Percentiles rank a stretch among this genome's conserved stretches.
Conservation (phyloP, 2,329 filamentous ascomycete species). For the Trichoderma afroharzianum region DNA sequence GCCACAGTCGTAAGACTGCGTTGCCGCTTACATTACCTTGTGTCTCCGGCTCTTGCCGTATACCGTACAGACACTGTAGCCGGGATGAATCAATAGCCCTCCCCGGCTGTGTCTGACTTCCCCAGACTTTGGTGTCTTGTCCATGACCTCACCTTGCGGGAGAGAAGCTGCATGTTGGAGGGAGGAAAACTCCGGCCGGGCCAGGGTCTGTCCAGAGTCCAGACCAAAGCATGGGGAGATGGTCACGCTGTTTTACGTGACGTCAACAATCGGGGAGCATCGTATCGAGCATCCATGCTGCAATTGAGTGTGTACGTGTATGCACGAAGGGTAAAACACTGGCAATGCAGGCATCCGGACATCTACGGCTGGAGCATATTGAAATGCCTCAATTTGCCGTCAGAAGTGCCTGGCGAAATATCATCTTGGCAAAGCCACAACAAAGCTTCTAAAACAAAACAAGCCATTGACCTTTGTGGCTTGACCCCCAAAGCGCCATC, state of each 20-base stretch:
- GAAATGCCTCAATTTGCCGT: background rate
- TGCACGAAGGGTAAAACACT: background rate
- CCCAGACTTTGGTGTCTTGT: conserved; percentile 4
- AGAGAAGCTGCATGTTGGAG: background rate
- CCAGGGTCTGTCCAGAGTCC: conserved; percentile 1
- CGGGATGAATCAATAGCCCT: background rate
- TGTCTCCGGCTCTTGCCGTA: background rate
- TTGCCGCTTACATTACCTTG: background rate
- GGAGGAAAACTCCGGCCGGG: background rate
- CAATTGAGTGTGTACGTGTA: background rate
- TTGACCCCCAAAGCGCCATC: background rate
- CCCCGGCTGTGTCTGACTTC: background rate
- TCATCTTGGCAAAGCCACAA: background rate
- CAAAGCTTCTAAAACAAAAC: background rate
- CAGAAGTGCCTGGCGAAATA: background rate
- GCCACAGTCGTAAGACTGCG: conserved; percentile 7
- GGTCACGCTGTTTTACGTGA: background rate
- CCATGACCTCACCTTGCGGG: conserved; percentile 16
- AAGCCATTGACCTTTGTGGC: conserved; percentile 2
- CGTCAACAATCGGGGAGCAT: conserved; percentile 13
- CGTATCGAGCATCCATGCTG: background rate
- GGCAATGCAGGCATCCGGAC: background rate
- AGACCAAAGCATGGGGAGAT: background rate
- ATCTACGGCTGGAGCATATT: background rate
- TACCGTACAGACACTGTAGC: conserved; percentile 9